A percentile compares a stretch with the other conserved stretches of the same genome.
Evolutionary conservation across 1,139 yeast species (phyloP).

Genomic region (Yarrowia galli): DNA sequence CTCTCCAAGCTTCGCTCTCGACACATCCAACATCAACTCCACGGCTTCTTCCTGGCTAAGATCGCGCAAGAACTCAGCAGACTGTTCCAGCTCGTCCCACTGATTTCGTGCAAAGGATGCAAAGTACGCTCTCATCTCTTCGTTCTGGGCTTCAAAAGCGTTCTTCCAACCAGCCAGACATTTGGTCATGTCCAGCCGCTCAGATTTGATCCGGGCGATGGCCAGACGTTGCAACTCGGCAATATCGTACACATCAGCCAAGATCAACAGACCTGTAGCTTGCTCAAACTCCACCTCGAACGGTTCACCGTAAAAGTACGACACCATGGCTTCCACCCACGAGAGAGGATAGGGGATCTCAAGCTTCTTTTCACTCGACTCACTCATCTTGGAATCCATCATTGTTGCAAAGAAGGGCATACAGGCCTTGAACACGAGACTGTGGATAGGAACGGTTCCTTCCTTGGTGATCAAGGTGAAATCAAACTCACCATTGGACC

Average conservation of each 20-base stretch:
- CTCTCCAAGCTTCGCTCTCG: not conserved
- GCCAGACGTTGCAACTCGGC: not conserved
- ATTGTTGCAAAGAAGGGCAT: not conserved
- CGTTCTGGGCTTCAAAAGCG: constrained; percentile 6
- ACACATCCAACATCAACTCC: constrained; percentile 7
- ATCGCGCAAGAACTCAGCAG: not conserved
- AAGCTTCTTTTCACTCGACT: not conserved
- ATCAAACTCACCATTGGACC: not conserved
- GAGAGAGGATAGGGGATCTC: not conserved
- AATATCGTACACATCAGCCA: not conserved
- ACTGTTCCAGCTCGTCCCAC: not conserved
- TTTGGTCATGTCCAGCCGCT: not conserved
- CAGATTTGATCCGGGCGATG: not conserved
- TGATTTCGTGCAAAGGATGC: not conserved
- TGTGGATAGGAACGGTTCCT: not conserved
- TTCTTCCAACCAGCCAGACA: constrained; percentile 2
- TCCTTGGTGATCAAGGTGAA: not conserved
- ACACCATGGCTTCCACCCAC: constrained; percentile 4
- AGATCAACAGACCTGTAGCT: not conserved
- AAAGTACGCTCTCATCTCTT: not conserved
- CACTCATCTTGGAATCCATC: not conserved
- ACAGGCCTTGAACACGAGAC: not conserved
- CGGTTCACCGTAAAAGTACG: not conserved
- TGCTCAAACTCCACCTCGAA: not conserved
- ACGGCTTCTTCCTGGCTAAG: not conserved